Base-by-base conservation (phyloP, 2,329 filamentous ascomycete genomes). In the Ramularia endophylla region DNA sequence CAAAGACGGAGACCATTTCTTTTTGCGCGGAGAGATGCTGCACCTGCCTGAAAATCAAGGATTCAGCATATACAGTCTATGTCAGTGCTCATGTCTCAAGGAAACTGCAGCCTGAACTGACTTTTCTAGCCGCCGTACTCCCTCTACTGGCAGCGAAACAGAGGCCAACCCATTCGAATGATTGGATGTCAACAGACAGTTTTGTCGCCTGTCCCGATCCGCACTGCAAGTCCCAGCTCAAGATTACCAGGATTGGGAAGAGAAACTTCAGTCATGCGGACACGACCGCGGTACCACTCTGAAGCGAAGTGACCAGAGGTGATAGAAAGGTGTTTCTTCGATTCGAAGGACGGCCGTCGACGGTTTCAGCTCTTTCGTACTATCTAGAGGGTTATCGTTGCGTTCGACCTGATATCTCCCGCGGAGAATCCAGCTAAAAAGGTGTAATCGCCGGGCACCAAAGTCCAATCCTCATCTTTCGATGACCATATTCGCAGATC, bases 171-270 rank as follows among this genome's bases (percentile, higher is more conserved):
- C 48, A 51, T 37, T 20, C 44, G 2, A 51, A 51, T 27, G 50
- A 51, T 35, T 53, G 50, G 50, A 53, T 53, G 46, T 42, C 43
- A 12, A 49, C 48, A 4, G 48, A 51, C 41, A 46, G 46, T n/a
- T 5, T 53, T 5, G 41, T 51, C 7, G 50, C 50, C 6, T 53
- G 50, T 31, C 50, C 50, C 4, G 50, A 49, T 33, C 48, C 48
- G 2, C 38, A 47, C 34, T 51, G 48, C 34, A 45, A 44, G 31
- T 47, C 41, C 8, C 46, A 49, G 36, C 31, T 48, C 28, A 47
- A 41, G 36, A 53, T 53, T 16, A 40, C 17, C 1, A 42, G 46
- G 28, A 18, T 47, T 17, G 42, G 29, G 3, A 40, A 29, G 15
- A 25, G 48, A n/a, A 27, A 40, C 6, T 53, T 51, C 28, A 48